phyloP scores from a whole-genome alignment of 805 yeast genomes.

The Saccharomyces kudriavzevii region DNA sequence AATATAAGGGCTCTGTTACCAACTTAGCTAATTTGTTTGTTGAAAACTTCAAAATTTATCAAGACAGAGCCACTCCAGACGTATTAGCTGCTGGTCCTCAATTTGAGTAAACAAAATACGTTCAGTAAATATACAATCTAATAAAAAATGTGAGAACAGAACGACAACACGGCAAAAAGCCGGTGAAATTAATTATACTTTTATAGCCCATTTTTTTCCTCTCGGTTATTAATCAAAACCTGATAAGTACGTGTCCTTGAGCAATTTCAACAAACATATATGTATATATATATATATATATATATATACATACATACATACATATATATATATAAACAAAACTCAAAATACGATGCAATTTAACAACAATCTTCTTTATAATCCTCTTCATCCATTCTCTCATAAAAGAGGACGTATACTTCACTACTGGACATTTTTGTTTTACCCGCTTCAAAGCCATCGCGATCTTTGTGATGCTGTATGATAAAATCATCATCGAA shows the following conservation, averaged over 20 bases:
- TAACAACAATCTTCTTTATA: neutral
- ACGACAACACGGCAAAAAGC: neutral
- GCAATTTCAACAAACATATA: neutral
- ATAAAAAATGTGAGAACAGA: neutral
- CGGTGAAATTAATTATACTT: neutral
- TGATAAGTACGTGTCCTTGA: neutral
- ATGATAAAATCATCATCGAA: slow-evolving; percentile 65
- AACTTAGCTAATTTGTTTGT: slow-evolving; percentile 69
- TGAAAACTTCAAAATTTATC: slow-evolving; percentile 80
- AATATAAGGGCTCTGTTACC: slow-evolving; percentile 47
- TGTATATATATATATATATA: neutral
- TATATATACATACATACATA: too few species aligned
- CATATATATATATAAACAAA: neutral
- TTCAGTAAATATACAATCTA: neutral
- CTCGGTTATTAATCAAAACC: neutral
- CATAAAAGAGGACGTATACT: slow-evolving; percentile 66
- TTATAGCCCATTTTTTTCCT: neutral
- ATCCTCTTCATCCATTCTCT: slow-evolving; percentile 22
- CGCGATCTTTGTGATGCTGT: slow-evolving; percentile 37
- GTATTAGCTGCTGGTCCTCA: slow-evolving; percentile 91
- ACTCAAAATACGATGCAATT: neutral
- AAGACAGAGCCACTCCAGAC: slow-evolving; percentile 73
- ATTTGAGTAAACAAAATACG: neutral
- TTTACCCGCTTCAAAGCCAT: slow-evolving; percentile 29
- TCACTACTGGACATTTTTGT: slow-evolving; percentile 43